Evolutionary conservation across 1,284 basidiomycete species (phyloP), one percentile per base, ranked within the genome.

Genomic region (Sanguinoderma infundibulare): DNA sequence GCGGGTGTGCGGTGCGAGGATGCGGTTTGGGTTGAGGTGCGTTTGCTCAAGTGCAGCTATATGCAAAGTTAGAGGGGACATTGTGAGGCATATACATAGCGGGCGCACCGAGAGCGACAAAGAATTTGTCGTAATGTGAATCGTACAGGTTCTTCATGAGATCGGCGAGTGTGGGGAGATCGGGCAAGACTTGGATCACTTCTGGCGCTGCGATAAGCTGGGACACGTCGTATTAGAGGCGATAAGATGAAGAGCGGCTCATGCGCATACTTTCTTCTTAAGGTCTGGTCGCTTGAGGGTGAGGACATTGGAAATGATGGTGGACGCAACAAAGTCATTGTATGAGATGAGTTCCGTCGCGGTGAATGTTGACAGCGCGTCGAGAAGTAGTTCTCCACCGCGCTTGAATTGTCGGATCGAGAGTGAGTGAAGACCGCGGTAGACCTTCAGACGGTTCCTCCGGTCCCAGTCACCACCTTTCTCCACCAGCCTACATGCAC

Each of bases 391-490:
- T 55, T 90, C 76, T 39, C 83, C 83, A 8, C 80, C 90, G 24
- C 76, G 86, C 75, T 87, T 91, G 80, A 89, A 95, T 78, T 90
- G 89, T 60, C 97, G 91, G 61, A 96, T 91, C 20, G 94, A 94
- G 36, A 98, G 80, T 34, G 91, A 80, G 73, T 98, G 92, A 1
- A 98, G 79, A 40, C 92, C 96, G 57, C 90, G 87, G 80, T 99
- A 99, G 40, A 98, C 97, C 76, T 98, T 99, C 68, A 98, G 87
- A 49, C 96, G 86, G 75, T 98, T 99, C 34, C 96, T 86, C 59
- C 98, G 83, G 76, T 99, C 97, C 97, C 97, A 99, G 77, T 99
- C 97, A 50, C 98, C 97, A 2, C 98, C 97, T 74, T 96, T 88
- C 70, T 98, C 96, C 54, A 98, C 92, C 36, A 98, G 80, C 64